Percentiles rank a stretch among this genome's conserved stretches.
These are phyloP conservation scores for Penicillium thymicola DNA, from an alignment of 2,329 filamentous ascomycete genomes.

Conservation along the genomic window DNA sequence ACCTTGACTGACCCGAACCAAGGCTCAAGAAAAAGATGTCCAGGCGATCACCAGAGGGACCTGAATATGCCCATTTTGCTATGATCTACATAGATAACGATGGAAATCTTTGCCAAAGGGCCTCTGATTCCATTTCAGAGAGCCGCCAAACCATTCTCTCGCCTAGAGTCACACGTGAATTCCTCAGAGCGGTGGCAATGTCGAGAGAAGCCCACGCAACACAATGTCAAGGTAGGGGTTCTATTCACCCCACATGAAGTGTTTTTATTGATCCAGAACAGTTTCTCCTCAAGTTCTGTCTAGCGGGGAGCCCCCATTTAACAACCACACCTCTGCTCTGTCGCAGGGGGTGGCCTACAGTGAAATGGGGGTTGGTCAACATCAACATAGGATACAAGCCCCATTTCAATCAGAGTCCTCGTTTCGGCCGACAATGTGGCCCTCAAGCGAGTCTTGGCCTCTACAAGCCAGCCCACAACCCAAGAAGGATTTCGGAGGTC, in stretches of 20 bases:
- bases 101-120: slow-evolving; percentile 31
- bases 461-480: neutral
- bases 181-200: slow-evolving; percentile 29
- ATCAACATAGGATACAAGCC: slow-evolving; percentile 2
- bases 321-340: neutral
- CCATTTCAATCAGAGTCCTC: neutral
- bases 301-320: slow-evolving; percentile 2
- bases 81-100: slow-evolving; percentile 32
- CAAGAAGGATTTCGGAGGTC: slow-evolving; percentile 7
- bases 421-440: slow-evolving; percentile 13
- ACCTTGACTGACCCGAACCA: slow-evolving; percentile 11
- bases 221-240: slow-evolving; percentile 19
- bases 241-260: neutral
- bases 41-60: slow-evolving; percentile 21
- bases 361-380: neutral
- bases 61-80: slow-evolving; percentile 30
- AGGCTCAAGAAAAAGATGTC: slow-evolving; percentile 18
- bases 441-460: slow-evolving; percentile 8
- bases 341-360: slow-evolving; percentile 1
- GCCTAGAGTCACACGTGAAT: slow-evolving; percentile 28
- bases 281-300: neutral
- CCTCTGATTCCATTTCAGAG: slow-evolving; percentile 29
- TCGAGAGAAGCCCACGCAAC: slow-evolving; percentile 21
- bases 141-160: slow-evolving; percentile 29
- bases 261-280: neutral